Conservation (phyloP, 129 eudicot genomes). For the Escallonia herrerae region DNA sequence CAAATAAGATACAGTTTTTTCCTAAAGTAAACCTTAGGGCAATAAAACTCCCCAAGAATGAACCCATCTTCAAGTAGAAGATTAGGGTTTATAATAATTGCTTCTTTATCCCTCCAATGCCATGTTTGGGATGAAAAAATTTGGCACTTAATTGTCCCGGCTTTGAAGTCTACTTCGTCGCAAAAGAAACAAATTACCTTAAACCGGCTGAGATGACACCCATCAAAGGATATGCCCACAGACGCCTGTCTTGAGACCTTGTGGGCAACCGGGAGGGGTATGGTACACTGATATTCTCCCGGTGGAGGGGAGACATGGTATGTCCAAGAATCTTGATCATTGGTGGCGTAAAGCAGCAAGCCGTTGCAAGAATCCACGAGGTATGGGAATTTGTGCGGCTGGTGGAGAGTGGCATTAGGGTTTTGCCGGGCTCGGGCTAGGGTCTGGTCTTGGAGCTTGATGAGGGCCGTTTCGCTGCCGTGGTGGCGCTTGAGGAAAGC, state of each 20-base stretch:
- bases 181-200: slow-evolving; percentile 11
- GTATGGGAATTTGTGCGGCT: background rate
- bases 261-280: slow-evolving; percentile 4
- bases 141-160: background rate
- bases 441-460: slow-evolving; percentile 5
- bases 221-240: slow-evolving; percentile 6
- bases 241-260: slow-evolving; percentile 1
- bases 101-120: slow-evolving; percentile 8
- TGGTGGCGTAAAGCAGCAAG: slow-evolving; percentile 17
- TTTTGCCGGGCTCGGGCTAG: background rate
- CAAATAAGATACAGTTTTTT: slow-evolving; percentile 2
- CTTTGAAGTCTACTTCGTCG: background rate
- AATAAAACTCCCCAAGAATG: slow-evolving; percentile 2
- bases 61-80: slow-evolving; percentile 4
- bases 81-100: background rate
- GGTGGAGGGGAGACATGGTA: slow-evolving; percentile 5
- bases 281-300: background rate
- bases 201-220: background rate
- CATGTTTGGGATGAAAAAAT: background rate
- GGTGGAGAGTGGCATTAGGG: background rate
- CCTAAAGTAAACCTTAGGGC: slow-evolving; percentile 5
- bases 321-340: slow-evolving; percentile 3
- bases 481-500: background rate
- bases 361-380: slow-evolving; percentile 29
- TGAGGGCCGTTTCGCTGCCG: background rate